A percentile compares a stretch with the other conserved stretches of the same genome.
phyloP scores from a whole-genome alignment of 306 rosid species.

The Cicer arietinum region DNA sequence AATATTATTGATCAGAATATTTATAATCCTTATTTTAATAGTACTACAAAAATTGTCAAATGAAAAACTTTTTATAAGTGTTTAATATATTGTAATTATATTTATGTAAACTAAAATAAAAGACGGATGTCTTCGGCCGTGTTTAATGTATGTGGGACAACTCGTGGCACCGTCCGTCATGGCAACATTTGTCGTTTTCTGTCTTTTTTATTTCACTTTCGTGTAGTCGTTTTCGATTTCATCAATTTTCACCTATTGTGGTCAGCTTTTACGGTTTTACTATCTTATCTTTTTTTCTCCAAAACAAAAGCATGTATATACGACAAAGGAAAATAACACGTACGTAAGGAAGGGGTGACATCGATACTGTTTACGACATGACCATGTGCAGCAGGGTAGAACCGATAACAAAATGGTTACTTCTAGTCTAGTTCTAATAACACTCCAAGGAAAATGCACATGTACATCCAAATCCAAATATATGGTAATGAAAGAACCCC shows the following conservation, averaged over 20 bases:
- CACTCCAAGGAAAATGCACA: no score
- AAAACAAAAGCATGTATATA: neutral
- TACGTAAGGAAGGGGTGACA: neutral
- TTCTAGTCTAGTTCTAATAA: no score
- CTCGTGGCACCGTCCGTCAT: slow-evolving; percentile 34
- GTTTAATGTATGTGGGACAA: neutral
- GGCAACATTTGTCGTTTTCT: slow-evolving; percentile 43
- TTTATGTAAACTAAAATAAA: no score
- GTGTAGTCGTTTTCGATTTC: slow-evolving; percentile 39
- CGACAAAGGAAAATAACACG: slow-evolving; percentile 44
- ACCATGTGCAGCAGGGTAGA: slow-evolving; percentile 6
- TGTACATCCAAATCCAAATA: no score
- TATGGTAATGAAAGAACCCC: neutral
- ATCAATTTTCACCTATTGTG: neutral
- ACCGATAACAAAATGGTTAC: neutral
- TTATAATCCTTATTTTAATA: no score
- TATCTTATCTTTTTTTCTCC: neutral
- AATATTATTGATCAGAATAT: no score
- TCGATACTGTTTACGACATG: slow-evolving; percentile 2
- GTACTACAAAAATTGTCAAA: no score
- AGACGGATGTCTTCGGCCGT: no score
- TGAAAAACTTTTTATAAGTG: no score
- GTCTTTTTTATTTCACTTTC: neutral
- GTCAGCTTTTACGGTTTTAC: neutral
- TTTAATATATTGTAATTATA: no score